A percentile compares a stretch with the other conserved stretches of the same genome.
Conservation (phyloP, 2,329 filamentous ascomycete species). For the Colletotrichum gloeosporioides region DNA sequence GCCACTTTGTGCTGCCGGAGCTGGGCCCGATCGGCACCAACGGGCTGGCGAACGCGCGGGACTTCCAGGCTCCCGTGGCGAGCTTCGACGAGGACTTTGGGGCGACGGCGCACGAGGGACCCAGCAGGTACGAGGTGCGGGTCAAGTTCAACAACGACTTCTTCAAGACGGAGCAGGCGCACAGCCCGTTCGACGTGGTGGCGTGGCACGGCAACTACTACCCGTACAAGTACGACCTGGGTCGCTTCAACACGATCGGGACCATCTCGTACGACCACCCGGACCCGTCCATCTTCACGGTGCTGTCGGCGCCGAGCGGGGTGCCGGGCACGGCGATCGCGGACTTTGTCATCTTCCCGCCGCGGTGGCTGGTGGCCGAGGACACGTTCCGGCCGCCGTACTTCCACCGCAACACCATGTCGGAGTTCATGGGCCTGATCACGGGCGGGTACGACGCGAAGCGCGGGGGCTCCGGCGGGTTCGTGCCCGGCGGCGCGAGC, state of each 20-base stretch:
- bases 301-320: constrained; percentile 67
- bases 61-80: constrained; percentile 78
- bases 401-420: constrained; percentile 74
- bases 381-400: constrained; percentile 76
- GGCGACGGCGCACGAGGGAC: constrained; percentile 41
- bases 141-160: constrained; percentile 73
- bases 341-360: constrained; percentile 77
- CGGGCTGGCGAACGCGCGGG: constrained; percentile 75
- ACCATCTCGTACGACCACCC: constrained; percentile 78
- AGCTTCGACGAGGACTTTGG: constrained; percentile 66
- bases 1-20: constrained; percentile 74
- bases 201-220: constrained; percentile 84
- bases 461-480: constrained; percentile 56
- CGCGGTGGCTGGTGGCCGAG: constrained; percentile 72
- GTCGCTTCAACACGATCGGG: constrained; percentile 77
- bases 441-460: constrained; percentile 67
- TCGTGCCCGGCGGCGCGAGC: constrained; percentile 64
- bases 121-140: constrained; percentile 52
- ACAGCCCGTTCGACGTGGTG: constrained; percentile 80
- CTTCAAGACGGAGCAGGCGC: constrained; percentile 68
- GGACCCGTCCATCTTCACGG: constrained; percentile 79
- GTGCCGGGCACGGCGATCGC: constrained; percentile 68
- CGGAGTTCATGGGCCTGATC: constrained; percentile 69
- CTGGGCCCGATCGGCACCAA: constrained; percentile 77
- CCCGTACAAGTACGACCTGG: constrained; percentile 83